These are phyloP conservation scores for Orbilia quercus DNA, from an alignment of 2,329 filamentous ascomycete genomes.

Conservation along the genomic window DNA sequence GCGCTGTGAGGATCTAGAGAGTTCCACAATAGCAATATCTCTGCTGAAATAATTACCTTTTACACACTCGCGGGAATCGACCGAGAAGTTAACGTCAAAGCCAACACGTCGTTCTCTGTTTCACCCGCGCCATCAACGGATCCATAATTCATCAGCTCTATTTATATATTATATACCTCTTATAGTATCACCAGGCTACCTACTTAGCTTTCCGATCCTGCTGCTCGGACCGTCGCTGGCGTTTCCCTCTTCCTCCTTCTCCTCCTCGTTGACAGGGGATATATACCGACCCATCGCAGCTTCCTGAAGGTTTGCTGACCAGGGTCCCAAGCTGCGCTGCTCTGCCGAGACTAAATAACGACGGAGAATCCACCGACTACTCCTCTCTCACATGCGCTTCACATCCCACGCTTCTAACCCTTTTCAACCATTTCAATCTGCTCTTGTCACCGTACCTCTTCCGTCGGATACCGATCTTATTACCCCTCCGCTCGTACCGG, in stretches of 20 bases:
- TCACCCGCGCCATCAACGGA: slow-evolving; percentile 5
- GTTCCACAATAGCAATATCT: no score
- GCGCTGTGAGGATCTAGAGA: no score
- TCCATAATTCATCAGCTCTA: no score
- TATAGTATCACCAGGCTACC: no score
- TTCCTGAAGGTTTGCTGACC: slow-evolving; percentile 1
- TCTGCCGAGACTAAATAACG: slow-evolving; percentile 26
- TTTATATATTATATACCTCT: no score
- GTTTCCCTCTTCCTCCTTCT: neutral
- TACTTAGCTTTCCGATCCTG: no score
- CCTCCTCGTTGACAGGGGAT: neutral
- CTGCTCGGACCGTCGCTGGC: slow-evolving; percentile 6
- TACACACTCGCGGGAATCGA: no score
- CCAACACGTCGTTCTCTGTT: slow-evolving; percentile 30
- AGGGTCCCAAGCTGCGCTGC: slow-evolving; percentile 32
- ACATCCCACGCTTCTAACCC: slow-evolving; percentile 8
- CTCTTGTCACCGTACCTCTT: neutral
- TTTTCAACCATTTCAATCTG: slow-evolving; percentile 7
- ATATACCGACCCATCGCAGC: slow-evolving; percentile 7
- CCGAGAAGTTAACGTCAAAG: slow-evolving; percentile 8
- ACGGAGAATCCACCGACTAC: slow-evolving; percentile 26
- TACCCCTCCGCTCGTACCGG: neutral
- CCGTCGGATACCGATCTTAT: neutral
- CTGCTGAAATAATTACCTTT: no score
- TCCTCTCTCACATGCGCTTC: slow-evolving; percentile 37